A percentile compares a stretch with the other conserved stretches of the same genome.
Conservation (phyloP, 1,284 basidiomycete genomes). For the Megacollybia platyphylla region DNA sequence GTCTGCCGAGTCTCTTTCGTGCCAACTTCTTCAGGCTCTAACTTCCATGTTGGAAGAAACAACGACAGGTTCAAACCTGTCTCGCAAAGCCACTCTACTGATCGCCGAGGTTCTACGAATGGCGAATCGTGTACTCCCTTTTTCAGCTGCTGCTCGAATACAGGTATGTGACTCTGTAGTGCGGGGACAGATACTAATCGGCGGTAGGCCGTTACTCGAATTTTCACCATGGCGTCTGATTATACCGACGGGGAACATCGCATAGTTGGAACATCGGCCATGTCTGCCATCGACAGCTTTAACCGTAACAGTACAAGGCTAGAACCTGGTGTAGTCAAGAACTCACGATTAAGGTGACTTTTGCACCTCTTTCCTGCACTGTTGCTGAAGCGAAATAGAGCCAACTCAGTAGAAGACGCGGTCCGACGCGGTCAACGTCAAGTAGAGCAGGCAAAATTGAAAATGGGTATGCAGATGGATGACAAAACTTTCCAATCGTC, state of each 20-base stretch:
- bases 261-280: slow-evolving; percentile 74
- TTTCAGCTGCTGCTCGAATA: slow-evolving; percentile 70
- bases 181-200: neutral
- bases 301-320: slow-evolving; percentile 72
- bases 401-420: slow-evolving; percentile 80
- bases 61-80: slow-evolving; percentile 53
- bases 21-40: slow-evolving; percentile 49
- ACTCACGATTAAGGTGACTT: slow-evolving; percentile 44
- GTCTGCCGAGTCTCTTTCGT: neutral
- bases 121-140: slow-evolving; percentile 81
- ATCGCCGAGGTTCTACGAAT: slow-evolving; percentile 86
- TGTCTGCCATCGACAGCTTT: slow-evolving; percentile 85
- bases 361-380: slow-evolving; percentile 4
- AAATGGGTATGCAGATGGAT: slow-evolving; percentile 87
- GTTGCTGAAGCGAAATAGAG: slow-evolving; percentile 27
- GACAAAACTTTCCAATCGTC: slow-evolving; percentile 79
- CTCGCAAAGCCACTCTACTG: slow-evolving; percentile 84
- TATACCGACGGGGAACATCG: slow-evolving; percentile 63
- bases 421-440: slow-evolving; percentile 82
- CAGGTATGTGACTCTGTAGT: slow-evolving; percentile 37
- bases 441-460: slow-evolving; percentile 82
- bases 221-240: slow-evolving; percentile 78
- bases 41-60: slow-evolving; percentile 74
- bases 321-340: slow-evolving; percentile 39
- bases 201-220: slow-evolving; percentile 64